These are phyloP conservation scores for Mallotus repandus DNA, from an alignment of 441 rosid species.

Conservation along the genomic window DNA sequence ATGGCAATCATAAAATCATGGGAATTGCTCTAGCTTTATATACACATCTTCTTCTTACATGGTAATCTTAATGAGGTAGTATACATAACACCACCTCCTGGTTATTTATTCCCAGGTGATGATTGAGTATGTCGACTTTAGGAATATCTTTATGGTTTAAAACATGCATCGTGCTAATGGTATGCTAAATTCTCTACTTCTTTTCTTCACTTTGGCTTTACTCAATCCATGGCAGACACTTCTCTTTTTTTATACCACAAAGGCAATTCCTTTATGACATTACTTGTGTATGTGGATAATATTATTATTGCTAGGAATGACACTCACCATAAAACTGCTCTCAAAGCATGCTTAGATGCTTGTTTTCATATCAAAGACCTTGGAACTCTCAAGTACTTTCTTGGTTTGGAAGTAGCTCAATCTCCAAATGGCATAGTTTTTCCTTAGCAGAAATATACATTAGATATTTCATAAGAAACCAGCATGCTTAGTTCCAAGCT, in stretches of 20 bases:
- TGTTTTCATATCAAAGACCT: neutral
- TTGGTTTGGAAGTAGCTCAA: neutral
- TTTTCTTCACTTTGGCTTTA: too few species aligned
- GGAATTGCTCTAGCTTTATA: neutral
- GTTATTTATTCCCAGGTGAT: too few species aligned
- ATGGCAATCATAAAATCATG: neutral
- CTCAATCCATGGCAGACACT: too few species aligned
- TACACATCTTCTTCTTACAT: too few species aligned
- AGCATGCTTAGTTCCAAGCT: too few species aligned
- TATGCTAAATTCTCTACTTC: too few species aligned
- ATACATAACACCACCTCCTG: too few species aligned
- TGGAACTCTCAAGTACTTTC: neutral
- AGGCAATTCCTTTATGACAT: too few species aligned
- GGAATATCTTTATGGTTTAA: too few species aligned
- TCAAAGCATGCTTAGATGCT: neutral
- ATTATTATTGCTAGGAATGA: neutral
- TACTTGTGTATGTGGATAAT: neutral
- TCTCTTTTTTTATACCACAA: neutral
- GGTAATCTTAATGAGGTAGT: too few species aligned
- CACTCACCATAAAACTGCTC: accelerated
- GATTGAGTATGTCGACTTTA: too few species aligned
- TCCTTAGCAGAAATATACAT: neutral
- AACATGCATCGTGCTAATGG: neutral
- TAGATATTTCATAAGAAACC: too few species aligned
- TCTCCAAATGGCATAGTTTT: neutral